A percentile compares a stretch with the other conserved stretches of the same genome.
Conservation (phyloP, 179 eudicot genomes). For the Silene coronaria region DNA sequence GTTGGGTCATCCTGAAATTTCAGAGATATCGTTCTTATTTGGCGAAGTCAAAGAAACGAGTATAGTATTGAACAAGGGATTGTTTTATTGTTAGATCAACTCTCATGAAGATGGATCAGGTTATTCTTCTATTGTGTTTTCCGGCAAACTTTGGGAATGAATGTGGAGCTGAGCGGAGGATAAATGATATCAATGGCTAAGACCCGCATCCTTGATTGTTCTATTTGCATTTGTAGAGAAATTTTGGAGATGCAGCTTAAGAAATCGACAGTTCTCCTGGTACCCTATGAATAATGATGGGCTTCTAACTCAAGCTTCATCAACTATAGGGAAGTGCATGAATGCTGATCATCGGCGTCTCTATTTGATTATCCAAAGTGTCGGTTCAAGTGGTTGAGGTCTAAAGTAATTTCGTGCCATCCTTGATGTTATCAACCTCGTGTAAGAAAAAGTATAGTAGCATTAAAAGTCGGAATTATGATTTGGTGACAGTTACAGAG, state of each 20-base stretch:
- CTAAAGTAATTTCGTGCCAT: not conserved
- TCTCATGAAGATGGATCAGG: not conserved
- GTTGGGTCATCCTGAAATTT: conserved; percentile 47
- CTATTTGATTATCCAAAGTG: no score
- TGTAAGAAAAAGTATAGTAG: no score
- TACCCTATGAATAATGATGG: no score
- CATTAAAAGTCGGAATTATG: no score
- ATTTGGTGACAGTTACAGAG: no score
- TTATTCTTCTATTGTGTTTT: not conserved
- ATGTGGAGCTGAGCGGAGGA: not conserved
- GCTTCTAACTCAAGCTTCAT: not conserved
- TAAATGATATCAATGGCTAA: no score
- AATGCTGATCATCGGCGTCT: not conserved
- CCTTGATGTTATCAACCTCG: no score
- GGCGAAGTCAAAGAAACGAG: conserved; percentile 33
- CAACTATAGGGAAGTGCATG: not conserved
- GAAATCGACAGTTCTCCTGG: no score
- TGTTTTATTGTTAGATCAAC: not conserved
- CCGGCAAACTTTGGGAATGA: no score
- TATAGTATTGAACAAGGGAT: conserved; percentile 6
- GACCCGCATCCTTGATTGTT: no score
- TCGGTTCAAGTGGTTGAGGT: not conserved
- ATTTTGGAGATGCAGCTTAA: no score
- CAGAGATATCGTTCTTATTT: conserved; percentile 38
- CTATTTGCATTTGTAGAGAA: no score